Evolutionary conservation across 768 basidiomycete species (phyloP), one percentile per base, ranked within the genome.

Genomic region (Tricholoma matsutake): DNA sequence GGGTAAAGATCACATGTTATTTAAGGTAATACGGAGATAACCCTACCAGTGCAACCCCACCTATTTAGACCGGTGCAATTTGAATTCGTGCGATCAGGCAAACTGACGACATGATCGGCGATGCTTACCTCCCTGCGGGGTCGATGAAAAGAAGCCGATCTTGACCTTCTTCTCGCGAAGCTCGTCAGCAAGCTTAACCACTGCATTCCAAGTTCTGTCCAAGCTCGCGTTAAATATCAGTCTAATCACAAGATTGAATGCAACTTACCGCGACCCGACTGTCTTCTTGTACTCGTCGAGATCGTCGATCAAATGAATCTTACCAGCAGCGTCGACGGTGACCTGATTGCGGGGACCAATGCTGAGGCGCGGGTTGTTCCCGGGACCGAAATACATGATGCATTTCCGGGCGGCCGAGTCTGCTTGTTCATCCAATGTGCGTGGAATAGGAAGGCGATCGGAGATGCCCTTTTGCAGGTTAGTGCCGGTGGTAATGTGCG

Each of bases 61-160:
- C 94, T 87, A 71, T 56, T 56, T 28, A 58, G 69, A 63, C 63
- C 37, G 53, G 43, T 20, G 3, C 11, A 64, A 63, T 64, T 31
- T 62, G 57, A 65, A n/a, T n/a, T n/a, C n/a, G n/a, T 56, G 67
- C 54, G 14, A 57, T 56, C 31, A 63, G 61, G 57, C 56, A 62
- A 63, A 54, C 57, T 61, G 58, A 39, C 54, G 43, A 58, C 22
- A 55, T 53, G 57, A 35, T 28, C 55, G 35, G 41, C 59, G 18
- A 41, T 55, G 69, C 83, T 69, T 74, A 89, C 90, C 87, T 80
- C 95, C 95, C 78, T 96, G 94, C 10, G 95, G 95, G 6, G 96
- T 98, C 9, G 93, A 94, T 29, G 91, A 94, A 77, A 96, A 96
- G 83, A 96, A 96, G 22, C 88, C 89, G 64, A 96, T 91, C 74